A percentile compares a stretch with the other conserved stretches of the same genome.
Evolutionary conservation across 129 eudicot genomes (phyloP).

Genomic region (Escallonia herrerae): DNA sequence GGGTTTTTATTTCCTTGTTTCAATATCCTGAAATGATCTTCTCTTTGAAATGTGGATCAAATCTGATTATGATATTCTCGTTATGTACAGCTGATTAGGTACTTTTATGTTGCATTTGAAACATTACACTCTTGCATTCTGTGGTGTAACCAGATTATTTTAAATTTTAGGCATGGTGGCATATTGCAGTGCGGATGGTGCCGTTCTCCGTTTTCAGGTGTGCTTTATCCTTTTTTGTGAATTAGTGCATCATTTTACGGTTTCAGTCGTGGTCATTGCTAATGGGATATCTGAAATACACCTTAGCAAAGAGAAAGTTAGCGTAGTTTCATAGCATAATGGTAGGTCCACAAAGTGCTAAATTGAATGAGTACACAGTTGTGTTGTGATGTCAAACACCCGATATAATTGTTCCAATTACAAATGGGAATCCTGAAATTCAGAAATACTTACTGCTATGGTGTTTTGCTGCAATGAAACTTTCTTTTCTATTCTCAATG

Average conservation of each 20-base stretch:
- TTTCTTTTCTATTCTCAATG: too few species aligned
- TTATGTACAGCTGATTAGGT: background rate
- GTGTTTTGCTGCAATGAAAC: too few species aligned
- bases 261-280: background rate
- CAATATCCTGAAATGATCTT: background rate
- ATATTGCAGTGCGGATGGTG: constrained; percentile 85
- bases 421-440: too few species aligned
- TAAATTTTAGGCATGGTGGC: constrained; percentile 70
- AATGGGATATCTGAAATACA: too few species aligned
- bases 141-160: background rate
- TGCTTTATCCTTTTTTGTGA: background rate
- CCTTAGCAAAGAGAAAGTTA: too few species aligned
- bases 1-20: background rate
- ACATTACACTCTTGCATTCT: background rate
- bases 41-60: too few species aligned
- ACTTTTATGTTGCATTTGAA: background rate
- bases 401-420: too few species aligned
- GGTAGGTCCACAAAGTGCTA: too few species aligned
- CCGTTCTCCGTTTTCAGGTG: constrained; percentile 78
- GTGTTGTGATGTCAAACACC: too few species aligned
- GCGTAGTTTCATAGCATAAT: too few species aligned
- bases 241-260: background rate
- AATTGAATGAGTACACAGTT: too few species aligned
- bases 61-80: background rate
- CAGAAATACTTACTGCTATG: too few species aligned